Evolutionary conservation across 2,329 filamentous ascomycete genomes (phyloP).

Genomic region (Esteya vermicola): DNA sequence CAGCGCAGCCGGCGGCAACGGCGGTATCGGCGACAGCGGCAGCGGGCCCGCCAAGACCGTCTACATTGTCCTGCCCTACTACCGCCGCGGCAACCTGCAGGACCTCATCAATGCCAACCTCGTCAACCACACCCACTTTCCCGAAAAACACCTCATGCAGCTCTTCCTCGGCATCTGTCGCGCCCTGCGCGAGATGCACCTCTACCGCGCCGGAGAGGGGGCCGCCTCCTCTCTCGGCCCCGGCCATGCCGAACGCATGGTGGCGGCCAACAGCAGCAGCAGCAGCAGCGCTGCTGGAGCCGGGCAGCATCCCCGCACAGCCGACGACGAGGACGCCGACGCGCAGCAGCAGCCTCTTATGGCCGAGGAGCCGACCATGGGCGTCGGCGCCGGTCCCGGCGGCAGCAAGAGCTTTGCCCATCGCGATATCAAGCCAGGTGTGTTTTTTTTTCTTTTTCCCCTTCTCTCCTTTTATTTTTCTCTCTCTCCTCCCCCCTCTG

Average conservation of each 20-base stretch:
- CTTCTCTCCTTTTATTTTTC: not conserved
- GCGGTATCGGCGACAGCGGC: slow-evolving; percentile 30
- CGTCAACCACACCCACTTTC: slow-evolving; percentile 85
- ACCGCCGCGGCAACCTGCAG: slow-evolving; percentile 86
- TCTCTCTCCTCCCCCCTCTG: not conserved
- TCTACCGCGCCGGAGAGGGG: slow-evolving; percentile 41
- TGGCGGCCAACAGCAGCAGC: slow-evolving; percentile 13
- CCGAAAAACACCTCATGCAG: slow-evolving; percentile 74
- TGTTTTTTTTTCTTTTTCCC: slow-evolving; percentile 12
- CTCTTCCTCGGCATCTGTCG: slow-evolving; percentile 86
- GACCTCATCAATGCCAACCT: slow-evolving; percentile 98
- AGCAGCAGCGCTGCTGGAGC: slow-evolving; percentile 17
- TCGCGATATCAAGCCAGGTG: slow-evolving; percentile 92
- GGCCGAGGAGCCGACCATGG: slow-evolving; percentile 60
- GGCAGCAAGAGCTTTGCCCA: slow-evolving; percentile 78
- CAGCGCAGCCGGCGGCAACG: slow-evolving; percentile 32
- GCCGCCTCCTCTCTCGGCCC: slow-evolving; percentile 12
- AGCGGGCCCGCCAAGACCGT: slow-evolving; percentile 69
- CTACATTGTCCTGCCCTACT: slow-evolving; percentile 93
- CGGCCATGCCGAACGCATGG: slow-evolving; percentile 1
- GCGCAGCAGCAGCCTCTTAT: slow-evolving; percentile 74
- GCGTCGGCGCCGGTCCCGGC: slow-evolving; percentile 17
- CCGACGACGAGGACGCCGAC: slow-evolving; percentile 54
- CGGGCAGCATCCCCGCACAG: too few relatives aligned
- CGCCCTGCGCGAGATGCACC: slow-evolving; percentile 81